Conservation (phyloP, 2,329 filamentous ascomycete species). For the Xylariaceae sp. region DNA sequence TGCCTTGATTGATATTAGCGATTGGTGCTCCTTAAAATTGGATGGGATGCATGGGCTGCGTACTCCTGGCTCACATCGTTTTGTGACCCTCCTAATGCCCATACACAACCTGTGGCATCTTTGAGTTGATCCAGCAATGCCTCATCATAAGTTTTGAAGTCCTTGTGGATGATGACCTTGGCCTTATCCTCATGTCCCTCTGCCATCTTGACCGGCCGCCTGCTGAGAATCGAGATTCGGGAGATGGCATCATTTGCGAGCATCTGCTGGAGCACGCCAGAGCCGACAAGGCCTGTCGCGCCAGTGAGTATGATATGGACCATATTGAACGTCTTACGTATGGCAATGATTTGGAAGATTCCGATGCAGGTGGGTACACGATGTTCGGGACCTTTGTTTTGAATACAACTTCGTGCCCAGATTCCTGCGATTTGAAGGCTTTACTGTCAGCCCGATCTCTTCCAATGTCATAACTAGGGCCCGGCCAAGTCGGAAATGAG, state of each 20-base stretch:
- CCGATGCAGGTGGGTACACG: no score
- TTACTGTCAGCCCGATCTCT: no score
- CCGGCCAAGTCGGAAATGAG: no score
- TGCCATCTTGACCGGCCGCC: constrained; percentile 1
- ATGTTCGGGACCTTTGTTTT: no score
- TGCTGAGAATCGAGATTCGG: not conserved
- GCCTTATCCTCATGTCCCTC: not conserved
- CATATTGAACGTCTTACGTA: not conserved
- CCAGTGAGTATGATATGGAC: constrained; percentile 1
- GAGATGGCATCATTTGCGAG: not conserved
- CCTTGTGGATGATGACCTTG: constrained; percentile 1
- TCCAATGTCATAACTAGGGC: no score
- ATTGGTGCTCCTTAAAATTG: not conserved
- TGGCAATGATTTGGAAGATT: no score
- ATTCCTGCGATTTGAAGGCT: no score
- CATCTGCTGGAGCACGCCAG: not conserved
- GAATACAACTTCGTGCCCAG: no score
- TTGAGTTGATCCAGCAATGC: not conserved
- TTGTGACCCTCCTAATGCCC: not conserved
- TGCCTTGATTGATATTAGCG: not conserved
- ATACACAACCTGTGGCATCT: not conserved
- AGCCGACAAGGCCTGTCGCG: constrained; percentile 1
- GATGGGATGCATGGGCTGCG: not conserved
- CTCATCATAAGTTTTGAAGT: not conserved
- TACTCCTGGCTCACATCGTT: not conserved